Base-by-base conservation (phyloP, 2,329 filamentous ascomycete species). In the Botrytis sinoallii region DNA sequence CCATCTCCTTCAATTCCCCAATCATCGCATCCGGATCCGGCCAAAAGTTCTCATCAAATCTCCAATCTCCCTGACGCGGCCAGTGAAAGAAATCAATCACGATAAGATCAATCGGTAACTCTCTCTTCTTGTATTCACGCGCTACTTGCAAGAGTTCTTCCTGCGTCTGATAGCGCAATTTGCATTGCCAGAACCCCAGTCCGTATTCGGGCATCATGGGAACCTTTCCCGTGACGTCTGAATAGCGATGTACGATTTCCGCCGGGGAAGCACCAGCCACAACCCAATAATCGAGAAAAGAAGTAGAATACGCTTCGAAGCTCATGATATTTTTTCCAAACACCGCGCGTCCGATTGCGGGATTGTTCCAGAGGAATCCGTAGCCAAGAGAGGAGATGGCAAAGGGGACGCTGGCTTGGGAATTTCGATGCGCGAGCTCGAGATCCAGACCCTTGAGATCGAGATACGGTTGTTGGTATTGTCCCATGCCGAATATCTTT, bases 171-270 rank as follows among this genome's bases (percentile, higher is more conserved):
- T 92, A 92, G 1, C 89, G 84, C 18, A 91, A 82, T 80, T 90
- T 91, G 80, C 88, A 91, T 79, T 92, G 90, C 89, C 89, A 91
- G 79, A 91, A 92, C 0, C 90, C 90, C 0, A 92, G 83, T 0
- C 89, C 89, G 77, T 90, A 91, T 76, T 91, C 89, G 2, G 90
- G 90, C 89, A 92, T 91, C 86, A 89, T 88, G 0, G 90, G 90
- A 0, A 87, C 88, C 48, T 84, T 86, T 0, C 90, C 90, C 0
- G 89, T 90, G 2, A 84, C 87, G 6, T 81, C 81, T 0, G 86
- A 86, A 76, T 91, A 92, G 0, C 85, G 83, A 74, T 88, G 83
- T 10, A 87, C 85, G 60, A 91, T 90, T 52, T 88, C 84, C 0
- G 84, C 83, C 0, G 89, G 89, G 0, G 83, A 84, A 57, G 88